phyloP scores from a whole-genome alignment of 345 rosid genomes.

The Eucalyptus globulus region DNA sequence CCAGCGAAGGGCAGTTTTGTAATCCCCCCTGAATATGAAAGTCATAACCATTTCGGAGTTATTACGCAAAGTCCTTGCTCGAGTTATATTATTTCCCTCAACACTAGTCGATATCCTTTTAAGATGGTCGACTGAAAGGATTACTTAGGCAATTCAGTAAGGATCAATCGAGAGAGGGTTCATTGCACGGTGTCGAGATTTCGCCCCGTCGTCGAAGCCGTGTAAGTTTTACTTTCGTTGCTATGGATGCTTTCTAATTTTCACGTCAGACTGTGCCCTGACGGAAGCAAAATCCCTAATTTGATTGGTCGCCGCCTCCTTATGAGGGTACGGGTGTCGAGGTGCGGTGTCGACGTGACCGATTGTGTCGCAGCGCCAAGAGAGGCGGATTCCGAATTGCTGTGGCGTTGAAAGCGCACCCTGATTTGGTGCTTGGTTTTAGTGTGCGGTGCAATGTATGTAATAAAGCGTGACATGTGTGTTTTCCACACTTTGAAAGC shows the following conservation, averaged over 20 bases:
- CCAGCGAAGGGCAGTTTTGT: not conserved
- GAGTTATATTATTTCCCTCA: not conserved
- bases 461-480: not conserved
- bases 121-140: not conserved
- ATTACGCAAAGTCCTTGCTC: not conserved
- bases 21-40: not conserved
- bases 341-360: not conserved
- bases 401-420: no score
- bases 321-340: not conserved
- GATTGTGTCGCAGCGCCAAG: not conserved
- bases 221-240: not conserved
- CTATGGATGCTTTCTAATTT: not conserved
- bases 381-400: not conserved
- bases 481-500: not conserved
- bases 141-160: not conserved
- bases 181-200: not conserved
- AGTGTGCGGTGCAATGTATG: not conserved
- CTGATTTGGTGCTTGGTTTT: not conserved
- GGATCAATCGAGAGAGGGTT: not conserved
- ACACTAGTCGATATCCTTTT: not conserved
- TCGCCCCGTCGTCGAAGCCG: rapidly evolving
- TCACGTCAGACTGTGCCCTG: rapidly evolving
- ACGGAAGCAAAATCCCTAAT: rapidly evolving
- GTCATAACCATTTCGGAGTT: not conserved
- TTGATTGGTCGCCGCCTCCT: not conserved